Percentiles rank a stretch among this genome's conserved stretches.
Evolutionary conservation across 75 land plant species (phyloP).

Genomic region (Selaginella tamariscina): DNA sequence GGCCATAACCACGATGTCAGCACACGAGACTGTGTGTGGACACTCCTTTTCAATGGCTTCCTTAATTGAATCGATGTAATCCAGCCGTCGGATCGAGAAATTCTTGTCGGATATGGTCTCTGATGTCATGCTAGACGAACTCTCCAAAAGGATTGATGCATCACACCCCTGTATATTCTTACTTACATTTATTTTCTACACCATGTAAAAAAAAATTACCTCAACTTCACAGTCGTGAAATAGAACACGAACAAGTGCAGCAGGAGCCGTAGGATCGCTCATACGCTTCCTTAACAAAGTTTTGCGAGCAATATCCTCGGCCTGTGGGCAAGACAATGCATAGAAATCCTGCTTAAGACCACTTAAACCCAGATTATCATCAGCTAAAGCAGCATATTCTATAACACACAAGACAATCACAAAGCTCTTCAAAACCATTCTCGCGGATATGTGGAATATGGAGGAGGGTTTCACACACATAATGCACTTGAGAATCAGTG

Average conservation of each 20-base stretch:
- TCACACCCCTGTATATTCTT: slow-evolving; percentile 35
- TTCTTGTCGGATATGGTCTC: slow-evolving; percentile 29
- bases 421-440: too few species aligned
- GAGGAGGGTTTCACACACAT: too few species aligned
- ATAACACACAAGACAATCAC: too few species aligned
- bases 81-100: slow-evolving; percentile 32
- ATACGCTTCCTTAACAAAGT: background rate
- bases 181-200: background rate
- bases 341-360: background rate
- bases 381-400: too few species aligned
- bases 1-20: slow-evolving; percentile 41
- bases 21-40: slow-evolving; percentile 41
- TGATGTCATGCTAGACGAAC: background rate
- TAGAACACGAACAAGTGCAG: slow-evolving; percentile 7
- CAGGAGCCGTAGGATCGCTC: slow-evolving; percentile 9
- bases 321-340: background rate
- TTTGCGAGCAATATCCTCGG: slow-evolving; percentile 8
- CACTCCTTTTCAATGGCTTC: slow-evolving; percentile 27
- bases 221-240: slow-evolving; percentile 8
- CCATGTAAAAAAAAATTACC: background rate
- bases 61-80: slow-evolving; percentile 31
- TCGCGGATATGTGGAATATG: too few species aligned
- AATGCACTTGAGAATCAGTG: too few species aligned
- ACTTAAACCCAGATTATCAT: too few species aligned
- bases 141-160: slow-evolving; percentile 41